Conservation (phyloP, 192 early-diverging fungal genomes). For the Linnemannia elongata region DNA sequence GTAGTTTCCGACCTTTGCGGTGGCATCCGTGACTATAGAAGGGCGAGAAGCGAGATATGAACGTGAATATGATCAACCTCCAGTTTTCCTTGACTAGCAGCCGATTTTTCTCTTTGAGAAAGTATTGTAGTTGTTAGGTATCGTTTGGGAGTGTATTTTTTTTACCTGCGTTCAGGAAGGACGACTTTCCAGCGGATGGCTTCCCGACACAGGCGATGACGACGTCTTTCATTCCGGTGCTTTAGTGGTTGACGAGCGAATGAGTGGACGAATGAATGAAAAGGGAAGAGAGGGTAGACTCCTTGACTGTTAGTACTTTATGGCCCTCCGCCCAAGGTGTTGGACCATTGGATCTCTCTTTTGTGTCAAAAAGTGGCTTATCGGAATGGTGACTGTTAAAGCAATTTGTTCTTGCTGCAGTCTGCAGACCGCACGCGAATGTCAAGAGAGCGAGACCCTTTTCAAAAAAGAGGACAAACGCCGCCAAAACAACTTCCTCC, state of each 20-base stretch:
- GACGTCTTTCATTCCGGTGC: slow-evolving; percentile 58
- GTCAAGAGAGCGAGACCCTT: too few species aligned
- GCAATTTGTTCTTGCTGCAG: not conserved
- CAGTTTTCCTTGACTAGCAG: too few species aligned
- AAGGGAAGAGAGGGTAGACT: not conserved
- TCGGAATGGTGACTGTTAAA: not conserved
- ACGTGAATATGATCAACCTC: too few species aligned
- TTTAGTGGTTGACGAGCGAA: not conserved
- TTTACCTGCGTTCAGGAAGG: slow-evolving; percentile 81
- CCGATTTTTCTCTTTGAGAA: too few species aligned
- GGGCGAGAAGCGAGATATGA: not conserved
- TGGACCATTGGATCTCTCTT: too few species aligned
- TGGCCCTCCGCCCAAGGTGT: too few species aligned
- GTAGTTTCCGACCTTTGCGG: slow-evolving; percentile 86
- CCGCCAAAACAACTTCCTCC: too few species aligned
- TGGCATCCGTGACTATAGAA: slow-evolving; percentile 76
- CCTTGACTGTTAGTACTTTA: not conserved
- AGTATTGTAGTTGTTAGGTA: too few species aligned
- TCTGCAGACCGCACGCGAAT: not conserved
- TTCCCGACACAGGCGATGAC: slow-evolving; percentile 81
- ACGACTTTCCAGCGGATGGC: slow-evolving; percentile 86
- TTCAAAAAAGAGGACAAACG: too few species aligned
- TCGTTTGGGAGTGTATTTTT: not conserved
- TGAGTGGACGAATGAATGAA: not conserved
- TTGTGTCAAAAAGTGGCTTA: too few species aligned